Conservation (phyloP, 495 filamentous ascomycete genomes). For the Neurospora sp. region DNA sequence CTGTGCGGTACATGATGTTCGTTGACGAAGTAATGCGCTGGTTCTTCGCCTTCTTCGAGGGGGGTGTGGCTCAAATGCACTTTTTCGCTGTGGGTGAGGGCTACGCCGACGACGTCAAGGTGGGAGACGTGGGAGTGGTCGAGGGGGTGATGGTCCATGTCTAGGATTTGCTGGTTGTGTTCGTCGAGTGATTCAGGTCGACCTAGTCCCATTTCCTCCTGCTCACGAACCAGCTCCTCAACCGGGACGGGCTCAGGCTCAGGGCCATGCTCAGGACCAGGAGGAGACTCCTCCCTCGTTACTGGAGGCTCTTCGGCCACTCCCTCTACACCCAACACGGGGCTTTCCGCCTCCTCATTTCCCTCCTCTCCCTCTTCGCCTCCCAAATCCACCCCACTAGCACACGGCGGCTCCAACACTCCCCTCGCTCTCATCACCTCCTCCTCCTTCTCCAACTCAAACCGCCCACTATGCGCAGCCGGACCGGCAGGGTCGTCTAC, state of each 20-base stretch:
- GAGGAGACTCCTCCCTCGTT: not conserved
- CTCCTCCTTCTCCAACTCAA: not conserved
- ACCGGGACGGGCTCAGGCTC: not conserved
- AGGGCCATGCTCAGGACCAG: not conserved
- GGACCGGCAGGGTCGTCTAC: not conserved
- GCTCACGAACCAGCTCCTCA: not conserved
- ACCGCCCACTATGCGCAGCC: not conserved
- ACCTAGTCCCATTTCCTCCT: not conserved
- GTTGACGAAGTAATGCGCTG: not conserved
- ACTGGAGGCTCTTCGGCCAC: too few species aligned
- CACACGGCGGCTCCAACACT: not conserved
- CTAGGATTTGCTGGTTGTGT: not conserved
- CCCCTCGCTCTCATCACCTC: not conserved
- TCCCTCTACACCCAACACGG: not conserved
- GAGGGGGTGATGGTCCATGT: not conserved
- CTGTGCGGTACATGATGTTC: not conserved
- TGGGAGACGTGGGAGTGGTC: not conserved
- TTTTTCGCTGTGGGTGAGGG: not conserved
- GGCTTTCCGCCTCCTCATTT: not conserved
- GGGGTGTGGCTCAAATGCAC: not conserved
- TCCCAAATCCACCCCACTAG: not conserved
- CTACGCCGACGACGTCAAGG: not conserved
- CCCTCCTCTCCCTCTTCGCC: too few species aligned
- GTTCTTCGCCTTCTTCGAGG: not conserved
- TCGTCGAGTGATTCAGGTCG: not conserved